Base-by-base conservation (phyloP, 2,329 filamentous ascomycete species). In the Trichoderma brevicompactum region DNA sequence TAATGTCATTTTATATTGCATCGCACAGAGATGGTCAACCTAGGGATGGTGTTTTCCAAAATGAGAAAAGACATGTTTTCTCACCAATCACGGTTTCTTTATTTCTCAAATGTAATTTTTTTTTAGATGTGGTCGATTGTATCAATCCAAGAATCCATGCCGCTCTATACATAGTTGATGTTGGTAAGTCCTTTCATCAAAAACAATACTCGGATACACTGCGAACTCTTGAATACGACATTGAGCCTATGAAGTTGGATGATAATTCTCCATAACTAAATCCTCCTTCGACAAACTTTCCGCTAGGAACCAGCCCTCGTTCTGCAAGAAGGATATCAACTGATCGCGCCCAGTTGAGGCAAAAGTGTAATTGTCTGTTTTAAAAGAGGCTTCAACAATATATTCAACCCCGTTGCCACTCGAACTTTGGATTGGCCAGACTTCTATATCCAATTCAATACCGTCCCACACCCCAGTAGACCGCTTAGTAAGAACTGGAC, bases 271-370 rank as follows among this genome's bases (percentile, higher is more conserved):
- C 59, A 62, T 53, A 9, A 62, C 59, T 10, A 62, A 17, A 8
- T 62, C 59, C 28, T 62, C 59, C 38, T 62, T 62, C 0, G 59
- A 62, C n/a, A 52, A 41, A 32, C 48, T 62, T 28, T 62, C 59
- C 2, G 59, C 59, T 38, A 62, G 28, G 28, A 62, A 62, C 59
- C 59, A 62, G 8, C 59, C 48, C 23, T 62, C 12, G 23, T 17
- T 41, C 38, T 53, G 48, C 17, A 62, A 36, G 12, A 62, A n/a
- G 6, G 48, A 7, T 12, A 62, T 62, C 23, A 62, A 36, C 17
- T 62, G 48, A 32, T 44, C 28, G 28, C 59, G 59, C 15, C 48
- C 28, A 34, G 38, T 23, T 15, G 59, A 53, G 12, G 59, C 59
- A 36, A 50, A 53, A 5, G 50, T 50, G 0, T 10, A 36, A 10